Evolutionary conservation across 1,284 basidiomycete species (phyloP), one percentile per base, ranked within the genome.

Genomic region (Tremellales sp.): DNA sequence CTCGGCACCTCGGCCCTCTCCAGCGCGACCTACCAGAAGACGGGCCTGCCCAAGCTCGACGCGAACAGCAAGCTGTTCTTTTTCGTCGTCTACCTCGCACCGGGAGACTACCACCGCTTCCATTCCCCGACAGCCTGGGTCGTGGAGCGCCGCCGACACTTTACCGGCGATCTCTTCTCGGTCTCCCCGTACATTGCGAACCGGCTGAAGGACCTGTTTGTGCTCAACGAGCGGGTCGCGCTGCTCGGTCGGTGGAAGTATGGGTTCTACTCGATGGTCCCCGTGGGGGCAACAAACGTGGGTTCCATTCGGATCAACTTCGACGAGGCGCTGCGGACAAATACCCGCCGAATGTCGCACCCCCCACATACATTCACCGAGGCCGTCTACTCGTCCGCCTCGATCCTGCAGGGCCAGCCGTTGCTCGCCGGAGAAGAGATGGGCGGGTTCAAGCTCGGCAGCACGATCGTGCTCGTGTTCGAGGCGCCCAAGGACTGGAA

Each of bases 21-120:
- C 35, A 79, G 81, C 35, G 80, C 80, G 1, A 69, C 66, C 4
- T 5, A 21, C 14, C 9, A 18, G 16, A 32, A 22, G 33, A 39
- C 37, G 5, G 83, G 86, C 52, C 48, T 61, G 38, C 57, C 63
- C 25, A 41, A 43, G 25, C 51, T 68, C 5, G 79, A 80, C 58
- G 42, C 58, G 32, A 78, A 81, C 4, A 85, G 94, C 67, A 80
- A 83, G 40, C 81, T 97, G 31, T 94, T 83, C 76, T 98, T 97
- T 72, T 77, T 86, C 37, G 94, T 98, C 61, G 85, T 98, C 57
- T 99, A 99, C 75, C 85, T 99, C 45, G 94, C 94, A 1, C 94
- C 94, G 0, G 95, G 95, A 1, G 95, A 99, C 72, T 98, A 98
- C 71, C 94, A 98, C 67, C 83, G 92, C 31, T 99, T 97, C 80